Base-by-base conservation (phyloP, 2,329 filamentous ascomycete species). In the Chaetomium strumarium region DNA sequence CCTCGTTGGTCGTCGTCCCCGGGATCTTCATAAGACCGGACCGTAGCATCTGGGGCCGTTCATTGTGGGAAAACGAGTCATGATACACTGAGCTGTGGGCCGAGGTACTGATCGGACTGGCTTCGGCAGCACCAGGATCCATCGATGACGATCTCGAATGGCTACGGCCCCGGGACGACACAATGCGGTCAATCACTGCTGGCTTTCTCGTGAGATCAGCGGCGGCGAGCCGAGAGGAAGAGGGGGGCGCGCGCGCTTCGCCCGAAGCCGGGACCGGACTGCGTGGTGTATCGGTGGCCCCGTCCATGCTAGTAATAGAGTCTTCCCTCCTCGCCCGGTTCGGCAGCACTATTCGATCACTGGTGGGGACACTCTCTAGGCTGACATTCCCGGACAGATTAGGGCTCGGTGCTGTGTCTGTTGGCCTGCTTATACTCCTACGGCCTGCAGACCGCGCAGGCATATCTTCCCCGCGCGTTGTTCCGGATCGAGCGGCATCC, bases 81-180 rank as follows among this genome's bases (percentile, higher is more conserved):
- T 83, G 80, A 43, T 77, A 75, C 12, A 83, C 70, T 13, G 72
- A 79, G 53, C 78, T 76, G 58, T 83, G 80, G 5, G 79, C 79
- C 37, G 81, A 78, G 6, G 79, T 81, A 60, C 71, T 80, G 58
- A 83, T 71, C 5, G 77, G 74, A 56, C 73, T 84, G 7, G 79
- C 70, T 64, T 81, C 79, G 14, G 78, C 75, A 13, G 74, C 78
- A 46, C 77, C 76, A 20, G 76, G 75, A 43, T 83, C 81, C 48
- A 79, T 67, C 1, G 81, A 84, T 1, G 81, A 83, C 7, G 79
- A 79, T 54, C 79, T 73, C 12, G 82, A 84, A 13, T 70, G 72
- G 8, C 68, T 68, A 29, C 66, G 67, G 7, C 66, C 70, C 2
- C 73, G 70, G 9, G 76, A 71, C 9, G 70, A 71, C 55, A 71